phyloP scores from a whole-genome alignment of 2,329 filamentous ascomycete genomes.

The Fusarium sp. region DNA sequence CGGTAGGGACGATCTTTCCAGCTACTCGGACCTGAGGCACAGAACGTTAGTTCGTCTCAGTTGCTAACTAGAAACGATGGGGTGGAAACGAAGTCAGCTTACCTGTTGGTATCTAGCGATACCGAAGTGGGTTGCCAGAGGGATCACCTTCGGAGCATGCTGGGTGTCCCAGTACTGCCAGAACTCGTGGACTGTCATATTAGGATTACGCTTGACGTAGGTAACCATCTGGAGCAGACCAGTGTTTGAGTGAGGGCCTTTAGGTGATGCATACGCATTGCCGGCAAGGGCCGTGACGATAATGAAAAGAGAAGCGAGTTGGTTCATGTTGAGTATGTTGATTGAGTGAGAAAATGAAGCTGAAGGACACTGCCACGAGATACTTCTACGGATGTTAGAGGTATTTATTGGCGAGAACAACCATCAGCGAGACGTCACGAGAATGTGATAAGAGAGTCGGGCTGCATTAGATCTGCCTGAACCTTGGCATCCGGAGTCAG shows the following conservation, averaged over 20 bases:
- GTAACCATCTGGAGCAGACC: constrained; percentile 43
- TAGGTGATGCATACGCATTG: background rate
- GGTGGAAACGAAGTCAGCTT: rapidly evolving
- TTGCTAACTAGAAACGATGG: no score
- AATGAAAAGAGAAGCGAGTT: background rate
- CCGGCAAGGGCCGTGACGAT: background rate
- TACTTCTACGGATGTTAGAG: no score
- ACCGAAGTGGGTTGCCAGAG: constrained; percentile 40
- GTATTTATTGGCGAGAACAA: rapidly evolving
- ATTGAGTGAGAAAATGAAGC: rapidly evolving
- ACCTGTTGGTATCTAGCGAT: constrained; percentile 44
- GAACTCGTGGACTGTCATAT: constrained; percentile 40
- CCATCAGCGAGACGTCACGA: rapidly evolving
- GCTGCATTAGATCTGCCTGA: background rate
- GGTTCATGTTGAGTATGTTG: background rate
- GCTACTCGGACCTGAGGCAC: constrained; percentile 38
- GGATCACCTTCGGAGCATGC: constrained; percentile 44
- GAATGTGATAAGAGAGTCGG: background rate
- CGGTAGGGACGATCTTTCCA: constrained; percentile 40
- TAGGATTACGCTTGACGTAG: constrained; percentile 42
- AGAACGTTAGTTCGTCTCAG: no score
- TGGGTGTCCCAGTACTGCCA: constrained; percentile 45
- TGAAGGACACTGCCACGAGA: no score
- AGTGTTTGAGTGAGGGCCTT: constrained; percentile 48
- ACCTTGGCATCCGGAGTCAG: background rate